phyloP scores from a whole-genome alignment of 495 filamentous ascomycete species.

The Sporormia fimetaria region DNA sequence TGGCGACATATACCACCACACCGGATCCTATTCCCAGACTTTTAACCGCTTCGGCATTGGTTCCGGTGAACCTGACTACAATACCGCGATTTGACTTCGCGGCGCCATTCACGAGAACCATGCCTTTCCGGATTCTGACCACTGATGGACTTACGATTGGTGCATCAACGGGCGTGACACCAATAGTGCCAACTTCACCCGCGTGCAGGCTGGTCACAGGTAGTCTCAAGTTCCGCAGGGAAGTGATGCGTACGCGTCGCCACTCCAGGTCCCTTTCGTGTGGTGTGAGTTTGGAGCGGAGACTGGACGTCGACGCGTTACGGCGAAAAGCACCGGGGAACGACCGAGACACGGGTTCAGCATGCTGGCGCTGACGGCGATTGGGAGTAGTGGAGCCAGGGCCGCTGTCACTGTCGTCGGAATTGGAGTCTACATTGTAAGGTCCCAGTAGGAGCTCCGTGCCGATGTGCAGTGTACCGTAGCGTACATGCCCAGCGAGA shows the following conservation, averaged over 20 bases:
- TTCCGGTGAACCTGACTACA: constrained; percentile 33
- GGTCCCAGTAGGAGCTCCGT: constrained; percentile 74
- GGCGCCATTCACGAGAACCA: constrained; percentile 55
- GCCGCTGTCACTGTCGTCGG: constrained; percentile 30
- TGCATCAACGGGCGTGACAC: constrained; percentile 47
- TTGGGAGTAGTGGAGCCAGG: constrained; percentile 10
- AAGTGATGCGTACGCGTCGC: constrained; percentile 67
- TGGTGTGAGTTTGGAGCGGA: constrained; percentile 13
- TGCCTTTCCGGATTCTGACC: constrained; percentile 64
- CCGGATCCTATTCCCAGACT: constrained; percentile 44
- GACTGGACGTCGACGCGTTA: not conserved
- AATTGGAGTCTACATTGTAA: constrained; percentile 39
- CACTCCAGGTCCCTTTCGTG: constrained; percentile 47
- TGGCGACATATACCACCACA: constrained; percentile 75
- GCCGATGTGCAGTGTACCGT: constrained; percentile 66
- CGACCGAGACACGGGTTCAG: constrained; percentile 27
- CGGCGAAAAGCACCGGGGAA: constrained; percentile 31
- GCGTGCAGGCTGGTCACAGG: constrained; percentile 64
- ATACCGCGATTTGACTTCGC: constrained; percentile 45
- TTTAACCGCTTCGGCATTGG: constrained; percentile 12
- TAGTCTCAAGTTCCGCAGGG: constrained; percentile 76
- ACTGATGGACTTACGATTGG: constrained; percentile 30
- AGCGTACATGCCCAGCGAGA: constrained; percentile 69
- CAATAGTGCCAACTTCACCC: constrained; percentile 86
- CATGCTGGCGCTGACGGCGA: constrained; percentile 5